Percentiles rank a stretch among this genome's conserved stretches.
Evolutionary conservation across 257 asterid genomes (phyloP).

Genomic region (Rehmannia glutinosa): DNA sequence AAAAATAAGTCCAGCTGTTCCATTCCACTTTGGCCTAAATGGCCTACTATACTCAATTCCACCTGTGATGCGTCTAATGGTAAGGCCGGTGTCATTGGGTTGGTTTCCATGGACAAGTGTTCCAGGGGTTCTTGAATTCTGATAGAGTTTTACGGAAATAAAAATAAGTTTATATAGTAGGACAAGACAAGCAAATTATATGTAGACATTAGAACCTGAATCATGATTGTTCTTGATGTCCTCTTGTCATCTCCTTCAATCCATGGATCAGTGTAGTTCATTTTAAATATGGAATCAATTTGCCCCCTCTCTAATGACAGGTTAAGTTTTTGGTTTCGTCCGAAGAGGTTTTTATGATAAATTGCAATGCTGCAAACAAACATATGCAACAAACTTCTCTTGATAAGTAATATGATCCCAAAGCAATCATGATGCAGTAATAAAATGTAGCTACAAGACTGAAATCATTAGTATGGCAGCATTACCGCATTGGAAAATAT

Average conservation of each 20-base stretch:
- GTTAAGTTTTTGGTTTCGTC: conserved; percentile 94
- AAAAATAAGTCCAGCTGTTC: conserved; percentile 76
- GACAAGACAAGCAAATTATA: conserved; percentile 1
- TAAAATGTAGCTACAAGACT: neutral
- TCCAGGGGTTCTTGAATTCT: conserved; percentile 99
- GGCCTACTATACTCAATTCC: conserved; percentile 95
- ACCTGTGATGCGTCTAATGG: conserved; percentile 83
- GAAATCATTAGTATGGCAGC: neutral
- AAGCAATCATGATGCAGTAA: conserved; percentile 2
- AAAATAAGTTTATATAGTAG: conserved; percentile 15
- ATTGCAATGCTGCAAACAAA: conserved; percentile 78
- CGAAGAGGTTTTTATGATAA: conserved; percentile 87
- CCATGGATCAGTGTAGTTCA: conserved; percentile 96
- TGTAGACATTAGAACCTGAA: conserved; percentile 56
- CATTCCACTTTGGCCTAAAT: conserved; percentile 93
- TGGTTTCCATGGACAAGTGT: conserved; percentile 93
- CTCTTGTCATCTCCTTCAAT: conserved; percentile 98
- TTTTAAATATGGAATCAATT: conserved; percentile 83
- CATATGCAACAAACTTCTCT: conserved; percentile 2
- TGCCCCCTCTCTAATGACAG: conserved; percentile 95
- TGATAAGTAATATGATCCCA: neutral
- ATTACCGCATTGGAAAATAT: neutral
- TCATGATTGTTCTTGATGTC: conserved; percentile 91
- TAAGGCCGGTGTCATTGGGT: conserved; percentile 56
- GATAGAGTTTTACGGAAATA: conserved; percentile 16